Conservation (phyloP, 2,329 filamentous ascomycete genomes). For the Tolypocladium ovalisporum region DNA sequence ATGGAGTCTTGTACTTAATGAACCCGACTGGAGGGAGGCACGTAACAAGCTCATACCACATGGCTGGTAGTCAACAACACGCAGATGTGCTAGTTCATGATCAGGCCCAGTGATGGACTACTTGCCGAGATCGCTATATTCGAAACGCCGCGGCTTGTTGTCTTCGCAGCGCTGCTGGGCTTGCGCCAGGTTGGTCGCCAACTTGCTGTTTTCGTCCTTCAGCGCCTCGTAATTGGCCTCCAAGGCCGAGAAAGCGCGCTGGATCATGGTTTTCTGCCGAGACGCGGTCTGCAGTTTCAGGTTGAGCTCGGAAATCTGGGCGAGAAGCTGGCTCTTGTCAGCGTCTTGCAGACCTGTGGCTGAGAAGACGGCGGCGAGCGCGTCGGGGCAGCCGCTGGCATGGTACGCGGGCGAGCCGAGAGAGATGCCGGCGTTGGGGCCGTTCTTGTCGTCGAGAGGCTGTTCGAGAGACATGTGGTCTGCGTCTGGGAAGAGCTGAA, state of each 20-base stretch:
- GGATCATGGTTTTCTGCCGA: neutral
- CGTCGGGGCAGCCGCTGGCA: neutral
- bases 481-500: neutral
- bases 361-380: neutral
- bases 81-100: neutral
- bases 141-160: neutral
- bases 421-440: neutral
- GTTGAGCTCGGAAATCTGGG: neutral
- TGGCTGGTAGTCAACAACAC: neutral
- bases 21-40: neutral
- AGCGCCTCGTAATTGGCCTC: neutral
- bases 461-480: neutral
- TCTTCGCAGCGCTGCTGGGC: neutral
- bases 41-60: neutral
- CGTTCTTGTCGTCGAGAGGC: neutral
- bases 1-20: neutral
- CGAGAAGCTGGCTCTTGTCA: neutral
- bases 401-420: too few relatives aligned
- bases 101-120: neutral
- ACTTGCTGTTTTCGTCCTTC: neutral
- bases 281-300: neutral
- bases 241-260: neutral
- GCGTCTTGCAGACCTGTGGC: neutral
- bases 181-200: neutral
- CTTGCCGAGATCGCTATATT: neutral